A percentile compares a stretch with the other conserved stretches of the same genome.
These are phyloP conservation scores for Canna indica DNA, from an alignment of 176 grass and related monocot species.

Conservation along the genomic window DNA sequence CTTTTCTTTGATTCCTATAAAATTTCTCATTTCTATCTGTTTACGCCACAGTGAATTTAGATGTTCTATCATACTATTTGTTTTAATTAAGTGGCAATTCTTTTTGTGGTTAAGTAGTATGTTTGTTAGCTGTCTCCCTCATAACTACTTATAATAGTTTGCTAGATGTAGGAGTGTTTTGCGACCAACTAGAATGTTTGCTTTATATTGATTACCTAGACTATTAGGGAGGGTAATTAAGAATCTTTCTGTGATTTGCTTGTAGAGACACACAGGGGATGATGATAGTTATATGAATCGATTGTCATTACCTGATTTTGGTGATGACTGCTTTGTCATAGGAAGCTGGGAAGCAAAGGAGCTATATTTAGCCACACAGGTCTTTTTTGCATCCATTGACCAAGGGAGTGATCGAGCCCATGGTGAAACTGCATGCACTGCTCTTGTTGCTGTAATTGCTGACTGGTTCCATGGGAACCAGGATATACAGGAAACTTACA, in stretches of 20 bases:
- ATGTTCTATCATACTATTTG: too few relatives aligned
- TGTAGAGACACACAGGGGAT: conserved; percentile 49
- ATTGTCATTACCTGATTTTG: conserved; percentile 50
- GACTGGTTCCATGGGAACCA: conserved; percentile 16
- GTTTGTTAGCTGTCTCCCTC: neutral
- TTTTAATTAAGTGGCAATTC: too few relatives aligned
- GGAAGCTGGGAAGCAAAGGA: conserved; percentile 31
- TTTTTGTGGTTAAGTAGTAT: too few relatives aligned
- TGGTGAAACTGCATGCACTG: conserved; percentile 21
- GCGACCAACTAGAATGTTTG: neutral
- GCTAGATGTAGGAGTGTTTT: neutral
- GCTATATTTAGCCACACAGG: conserved; percentile 1
- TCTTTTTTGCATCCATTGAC: conserved; percentile 23
- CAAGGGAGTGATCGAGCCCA: conserved; percentile 12
- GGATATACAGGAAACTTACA: too few relatives aligned
- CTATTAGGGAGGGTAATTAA: conserved; percentile 6
- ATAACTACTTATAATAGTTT: neutral
- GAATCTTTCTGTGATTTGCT: conserved; percentile 19
- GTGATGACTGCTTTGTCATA: conserved; percentile 78
- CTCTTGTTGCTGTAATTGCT: conserved; percentile 16
- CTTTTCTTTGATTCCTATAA: too few relatives aligned
- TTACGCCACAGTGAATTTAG: too few relatives aligned
- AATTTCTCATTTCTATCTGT: too few relatives aligned
- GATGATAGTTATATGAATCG: conserved; percentile 30
- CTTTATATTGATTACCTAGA: neutral